Conservation (phyloP, 2,329 filamentous ascomycete genomes). For the Colletotrichum sp. region DNA sequence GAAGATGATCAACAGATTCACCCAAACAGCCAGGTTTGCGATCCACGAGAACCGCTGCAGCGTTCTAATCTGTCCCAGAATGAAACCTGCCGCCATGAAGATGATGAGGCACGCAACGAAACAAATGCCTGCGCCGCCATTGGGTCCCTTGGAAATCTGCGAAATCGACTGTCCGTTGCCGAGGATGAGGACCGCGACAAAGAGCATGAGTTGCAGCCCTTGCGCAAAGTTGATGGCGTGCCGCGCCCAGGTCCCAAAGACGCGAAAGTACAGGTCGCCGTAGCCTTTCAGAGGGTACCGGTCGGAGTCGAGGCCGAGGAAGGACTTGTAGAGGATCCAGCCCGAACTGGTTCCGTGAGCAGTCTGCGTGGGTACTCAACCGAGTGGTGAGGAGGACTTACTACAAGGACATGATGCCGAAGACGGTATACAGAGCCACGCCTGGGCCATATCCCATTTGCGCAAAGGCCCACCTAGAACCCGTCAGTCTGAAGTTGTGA, state of each 20-base stretch:
- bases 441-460: slow-evolving; percentile 48
- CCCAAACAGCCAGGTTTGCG: slow-evolving; percentile 60
- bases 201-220: slow-evolving; percentile 52
- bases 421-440: slow-evolving; percentile 49
- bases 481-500: not conserved
- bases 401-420: slow-evolving; percentile 35
- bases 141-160: slow-evolving; percentile 47
- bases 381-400: not conserved
- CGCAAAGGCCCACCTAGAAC: slow-evolving; percentile 23
- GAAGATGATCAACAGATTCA: slow-evolving; percentile 60
- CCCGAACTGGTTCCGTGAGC: slow-evolving; percentile 43
- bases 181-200: slow-evolving; percentile 57
- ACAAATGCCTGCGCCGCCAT: slow-evolving; percentile 45
- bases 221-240: slow-evolving; percentile 54
- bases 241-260: slow-evolving; percentile 48
- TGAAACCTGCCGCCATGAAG: slow-evolving; percentile 54
- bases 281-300: slow-evolving; percentile 51
- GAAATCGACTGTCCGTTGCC: slow-evolving; percentile 59
- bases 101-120: slow-evolving; percentile 58
- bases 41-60: slow-evolving; percentile 60
- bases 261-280: slow-evolving; percentile 53
- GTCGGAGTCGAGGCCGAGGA: slow-evolving; percentile 50
- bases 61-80: slow-evolving; percentile 61
- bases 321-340: slow-evolving; percentile 50
- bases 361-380: not conserved